Conservation (phyloP, 192 early-diverging fungal species). For the Backusella mclennaniae region DNA sequence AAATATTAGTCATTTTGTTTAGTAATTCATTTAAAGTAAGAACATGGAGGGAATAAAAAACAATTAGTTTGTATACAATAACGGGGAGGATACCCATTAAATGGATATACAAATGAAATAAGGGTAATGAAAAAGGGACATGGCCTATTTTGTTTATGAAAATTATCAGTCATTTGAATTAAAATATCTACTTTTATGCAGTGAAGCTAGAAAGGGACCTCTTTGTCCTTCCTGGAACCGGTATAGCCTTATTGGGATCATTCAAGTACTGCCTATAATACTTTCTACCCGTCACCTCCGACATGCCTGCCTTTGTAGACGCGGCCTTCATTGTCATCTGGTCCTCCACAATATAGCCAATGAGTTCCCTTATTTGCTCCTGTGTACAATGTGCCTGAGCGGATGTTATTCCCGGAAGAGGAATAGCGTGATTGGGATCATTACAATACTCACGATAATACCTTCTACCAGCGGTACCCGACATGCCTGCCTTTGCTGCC, state of each 20-base stretch:
- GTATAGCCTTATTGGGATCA: background rate
- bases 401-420: background rate
- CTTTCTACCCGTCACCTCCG: background rate
- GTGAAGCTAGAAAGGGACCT: no score
- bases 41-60: no score
- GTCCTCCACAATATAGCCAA: background rate
- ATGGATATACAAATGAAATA: no score
- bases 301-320: background rate
- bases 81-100: no score
- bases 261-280: background rate
- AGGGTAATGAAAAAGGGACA: no score
- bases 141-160: no score
- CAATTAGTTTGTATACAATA: no score
- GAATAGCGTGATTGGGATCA: background rate
- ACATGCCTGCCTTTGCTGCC: background rate
- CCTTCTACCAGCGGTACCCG: background rate
- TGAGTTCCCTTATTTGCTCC: background rate
- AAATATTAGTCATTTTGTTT: no score
- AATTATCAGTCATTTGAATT: no score
- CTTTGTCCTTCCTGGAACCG: background rate
- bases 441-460: background rate
- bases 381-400: background rate
- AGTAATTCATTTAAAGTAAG: no score
- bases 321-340: background rate
- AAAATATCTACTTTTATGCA: no score